Conservation (phyloP, 1,284 basidiomycete species). For the Melampsora larici-populina region DNA sequence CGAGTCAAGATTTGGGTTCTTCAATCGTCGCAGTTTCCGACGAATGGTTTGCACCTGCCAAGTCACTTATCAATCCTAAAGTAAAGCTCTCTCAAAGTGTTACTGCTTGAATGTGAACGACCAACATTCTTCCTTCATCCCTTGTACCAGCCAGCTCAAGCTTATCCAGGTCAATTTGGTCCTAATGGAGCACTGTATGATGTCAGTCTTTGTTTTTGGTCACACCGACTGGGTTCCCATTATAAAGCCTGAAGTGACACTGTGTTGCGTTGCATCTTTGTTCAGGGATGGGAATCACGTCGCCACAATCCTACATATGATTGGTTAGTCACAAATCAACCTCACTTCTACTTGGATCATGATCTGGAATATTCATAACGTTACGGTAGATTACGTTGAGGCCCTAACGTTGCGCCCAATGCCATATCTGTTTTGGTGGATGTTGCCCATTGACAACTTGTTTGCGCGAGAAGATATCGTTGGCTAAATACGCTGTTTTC, state of each 20-base stretch:
- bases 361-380: no score
- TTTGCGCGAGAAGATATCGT: no score
- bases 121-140: conserved; percentile 43
- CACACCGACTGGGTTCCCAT: background rate
- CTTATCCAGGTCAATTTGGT: conserved; percentile 88
- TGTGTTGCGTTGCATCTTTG: background rate
- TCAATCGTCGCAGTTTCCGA: conserved; percentile 75
- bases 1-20: conserved; percentile 79
- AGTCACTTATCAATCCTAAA: conserved; percentile 70
- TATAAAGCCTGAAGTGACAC: background rate
- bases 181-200: conserved; percentile 91
- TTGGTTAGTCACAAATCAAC: no score
- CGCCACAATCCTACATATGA: conserved; percentile 92
- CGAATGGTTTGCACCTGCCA: conserved; percentile 89
- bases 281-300: conserved; percentile 81
- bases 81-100: conserved; percentile 55
- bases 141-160: conserved; percentile 65
- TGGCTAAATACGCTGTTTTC: no score
- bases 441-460: no score
- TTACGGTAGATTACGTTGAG: no score
- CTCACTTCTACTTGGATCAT: background rate
- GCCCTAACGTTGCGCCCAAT: no score
- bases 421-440: no score
- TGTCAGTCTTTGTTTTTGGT: conserved; percentile 8
- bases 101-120: background rate